These are phyloP conservation scores for Rhododendron ovatum DNA, from an alignment of 148 eudicot species.

Conservation along the genomic window DNA sequence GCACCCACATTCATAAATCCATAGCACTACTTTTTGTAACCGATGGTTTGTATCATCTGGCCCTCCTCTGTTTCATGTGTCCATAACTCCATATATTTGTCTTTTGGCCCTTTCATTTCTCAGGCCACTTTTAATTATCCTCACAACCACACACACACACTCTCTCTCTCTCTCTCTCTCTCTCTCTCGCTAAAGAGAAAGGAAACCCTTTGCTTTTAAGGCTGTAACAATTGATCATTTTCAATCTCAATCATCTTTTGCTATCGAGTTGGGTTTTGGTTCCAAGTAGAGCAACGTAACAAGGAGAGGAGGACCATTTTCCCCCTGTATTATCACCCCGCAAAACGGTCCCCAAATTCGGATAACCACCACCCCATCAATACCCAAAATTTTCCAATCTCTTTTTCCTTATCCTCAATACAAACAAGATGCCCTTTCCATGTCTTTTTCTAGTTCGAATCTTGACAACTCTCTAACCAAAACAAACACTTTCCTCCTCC, in stretches of 20 bases:
- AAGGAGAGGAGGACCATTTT: conserved; percentile 10
- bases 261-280: neutral
- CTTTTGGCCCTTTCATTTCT: neutral
- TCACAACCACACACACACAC: neutral
- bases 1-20: neutral
- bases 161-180: neutral
- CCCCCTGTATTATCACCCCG: neutral
- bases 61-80: neutral
- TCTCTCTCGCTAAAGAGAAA: neutral
- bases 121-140: neutral
- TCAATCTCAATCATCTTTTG: conserved; percentile 2
- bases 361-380: neutral
- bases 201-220: neutral
- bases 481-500: neutral
- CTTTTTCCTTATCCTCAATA: neutral
- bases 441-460: conserved; percentile 13
- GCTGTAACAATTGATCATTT: neutral
- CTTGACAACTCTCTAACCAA: neutral
- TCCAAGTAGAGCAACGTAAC: conserved; percentile 6
- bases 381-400: neutral
- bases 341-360: conserved; percentile 8
- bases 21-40: neutral
- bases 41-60: neutral
- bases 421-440: conserved; percentile 11
- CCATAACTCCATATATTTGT: neutral